Conservation (phyloP, 768 basidiomycete genomes). For the Naematelia aurantialba region DNA sequence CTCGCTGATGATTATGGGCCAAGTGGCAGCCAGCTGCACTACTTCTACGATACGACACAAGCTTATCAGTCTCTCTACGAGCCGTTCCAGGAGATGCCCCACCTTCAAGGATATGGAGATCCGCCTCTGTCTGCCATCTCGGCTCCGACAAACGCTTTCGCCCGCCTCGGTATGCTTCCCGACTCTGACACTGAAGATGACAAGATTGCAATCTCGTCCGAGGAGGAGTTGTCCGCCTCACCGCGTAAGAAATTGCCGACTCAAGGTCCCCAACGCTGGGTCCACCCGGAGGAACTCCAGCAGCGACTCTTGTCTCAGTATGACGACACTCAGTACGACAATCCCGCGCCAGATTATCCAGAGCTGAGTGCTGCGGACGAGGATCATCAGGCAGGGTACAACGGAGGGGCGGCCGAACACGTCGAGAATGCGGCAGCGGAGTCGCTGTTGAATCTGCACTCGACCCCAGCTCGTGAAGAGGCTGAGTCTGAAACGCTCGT, state of each 20-base stretch:
- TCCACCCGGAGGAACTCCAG: background rate
- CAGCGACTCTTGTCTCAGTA: too few species aligned
- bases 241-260: background rate
- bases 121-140: background rate
- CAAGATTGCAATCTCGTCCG: background rate
- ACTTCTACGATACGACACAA: background rate
- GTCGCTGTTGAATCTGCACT: constrained; percentile 21
- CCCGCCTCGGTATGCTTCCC: background rate
- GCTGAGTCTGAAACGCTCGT: background rate
- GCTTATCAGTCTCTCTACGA: background rate
- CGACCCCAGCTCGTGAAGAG: constrained; percentile 9
- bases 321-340: too few species aligned
- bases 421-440: constrained; percentile 12
- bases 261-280: background rate
- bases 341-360: too few species aligned
- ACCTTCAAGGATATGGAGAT: background rate
- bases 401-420: constrained; percentile 1
- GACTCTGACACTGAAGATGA: background rate
- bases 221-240: background rate
- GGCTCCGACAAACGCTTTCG: background rate
- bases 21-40: background rate
- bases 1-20: too few species aligned
- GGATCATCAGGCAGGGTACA: background rate
- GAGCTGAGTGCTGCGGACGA: too few species aligned
- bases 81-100: too few species aligned